Evolutionary conservation across 2,329 filamentous ascomycete genomes (phyloP), one percentile per base, ranked within the genome.

Genomic region (Phialophora macrospora): DNA sequence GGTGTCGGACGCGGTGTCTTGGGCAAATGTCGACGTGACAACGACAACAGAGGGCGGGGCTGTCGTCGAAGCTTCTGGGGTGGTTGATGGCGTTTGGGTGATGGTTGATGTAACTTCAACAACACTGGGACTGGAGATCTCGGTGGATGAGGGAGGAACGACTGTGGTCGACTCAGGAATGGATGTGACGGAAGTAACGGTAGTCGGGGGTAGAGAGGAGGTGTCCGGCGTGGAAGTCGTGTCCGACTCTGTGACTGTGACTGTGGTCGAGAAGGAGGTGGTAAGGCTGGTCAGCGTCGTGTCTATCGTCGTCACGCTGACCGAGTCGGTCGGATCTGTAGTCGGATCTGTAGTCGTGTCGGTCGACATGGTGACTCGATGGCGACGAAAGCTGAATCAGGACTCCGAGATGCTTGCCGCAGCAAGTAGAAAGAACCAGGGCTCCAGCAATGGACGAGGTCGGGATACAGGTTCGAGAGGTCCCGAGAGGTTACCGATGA

Each of bases 1-100:
- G 6, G 70, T 72, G 22, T 73, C 63, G 41, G 74, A 72, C 4
- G 72, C 65, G 7, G 76, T 70, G 5, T 75, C 71, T 1, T 74
- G 62, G 26, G 74, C 69, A 22, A 68, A 66, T 17, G 72, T 75
- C 17, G 72, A 71, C 22, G 74, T 72, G 14, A 76, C 65, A n/a
- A 74, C 68, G 8, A 73, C 57, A 12, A 69, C 69, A 8, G 70
- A 67, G 48, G 73, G 66, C 55, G 65, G 66, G 12, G 55, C 63
- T 58, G 64, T 64, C 9, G 52, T 55, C 4, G 52, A 9, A 20
- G 55, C 59, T 20, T 41, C 51, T 32, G 63, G 67, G 6, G 68
- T 69, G 11, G 72, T 62, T 7, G 71, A 44, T 12, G 72, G 62
- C 4, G 65, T 66, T 60, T 67, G 56, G 4, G 72, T 72, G 11